phyloP scores from a whole-genome alignment of 192 early-diverging fungal species.

The Chytriomyces sp. region DNA sequence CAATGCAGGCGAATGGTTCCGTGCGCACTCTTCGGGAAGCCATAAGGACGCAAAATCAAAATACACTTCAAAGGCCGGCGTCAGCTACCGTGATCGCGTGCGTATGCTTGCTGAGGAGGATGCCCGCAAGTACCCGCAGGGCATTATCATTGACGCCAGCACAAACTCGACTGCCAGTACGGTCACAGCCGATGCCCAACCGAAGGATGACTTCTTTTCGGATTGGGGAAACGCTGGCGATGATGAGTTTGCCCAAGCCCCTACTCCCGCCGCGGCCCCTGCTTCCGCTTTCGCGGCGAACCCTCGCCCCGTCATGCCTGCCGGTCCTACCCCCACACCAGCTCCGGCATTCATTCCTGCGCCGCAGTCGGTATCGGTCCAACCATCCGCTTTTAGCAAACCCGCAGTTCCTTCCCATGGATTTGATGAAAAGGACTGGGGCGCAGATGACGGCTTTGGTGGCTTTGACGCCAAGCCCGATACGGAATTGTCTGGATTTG shows the following conservation, averaged over 20 bases:
- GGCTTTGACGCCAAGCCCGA: not conserved
- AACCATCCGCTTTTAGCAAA: too few relatives aligned
- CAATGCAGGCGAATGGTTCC: constrained; percentile 79
- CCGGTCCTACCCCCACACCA: not conserved
- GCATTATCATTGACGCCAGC: constrained; percentile 50
- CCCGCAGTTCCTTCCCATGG: too few relatives aligned
- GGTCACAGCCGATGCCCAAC: constrained; percentile 21
- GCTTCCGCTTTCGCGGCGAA: not conserved
- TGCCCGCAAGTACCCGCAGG: constrained; percentile 38
- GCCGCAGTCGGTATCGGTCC: too few relatives aligned
- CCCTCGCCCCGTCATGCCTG: not conserved
- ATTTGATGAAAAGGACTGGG: not conserved
- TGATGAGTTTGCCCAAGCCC: constrained; percentile 39
- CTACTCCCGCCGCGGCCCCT: constrained; percentile 41
- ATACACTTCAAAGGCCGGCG: constrained; percentile 74
- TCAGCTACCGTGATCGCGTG: constrained; percentile 70
- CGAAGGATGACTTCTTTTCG: constrained; percentile 67
- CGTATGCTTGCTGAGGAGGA: constrained; percentile 8
- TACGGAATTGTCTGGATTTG: too few relatives aligned
- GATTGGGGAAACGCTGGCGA: constrained; percentile 51
- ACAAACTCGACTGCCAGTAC: constrained; percentile 24
- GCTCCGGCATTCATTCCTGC: not conserved
- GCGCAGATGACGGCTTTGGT: not conserved
- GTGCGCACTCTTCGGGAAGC: constrained; percentile 62
- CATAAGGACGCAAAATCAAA: constrained; percentile 78